phyloP scores from a whole-genome alignment of 371 early-diverging fungal genomes.

The Dinochytrium kinnereticum region DNA sequence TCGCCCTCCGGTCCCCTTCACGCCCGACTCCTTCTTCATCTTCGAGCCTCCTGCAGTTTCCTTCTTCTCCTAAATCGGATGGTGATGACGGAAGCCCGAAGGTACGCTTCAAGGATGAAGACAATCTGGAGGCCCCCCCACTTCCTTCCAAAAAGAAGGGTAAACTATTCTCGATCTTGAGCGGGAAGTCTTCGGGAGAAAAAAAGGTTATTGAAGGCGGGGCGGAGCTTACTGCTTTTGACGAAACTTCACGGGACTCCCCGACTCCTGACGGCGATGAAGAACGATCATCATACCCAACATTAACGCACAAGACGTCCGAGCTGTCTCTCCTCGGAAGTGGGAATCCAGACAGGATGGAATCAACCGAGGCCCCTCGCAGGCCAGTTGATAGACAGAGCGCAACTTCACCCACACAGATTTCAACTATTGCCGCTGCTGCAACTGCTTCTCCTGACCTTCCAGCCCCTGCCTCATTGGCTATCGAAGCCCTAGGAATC shows the following conservation, averaged over 20 bases:
- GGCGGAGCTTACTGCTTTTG: too few species aligned
- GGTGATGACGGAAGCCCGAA: not conserved
- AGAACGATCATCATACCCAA: not conserved
- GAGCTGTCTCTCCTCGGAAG: too few species aligned
- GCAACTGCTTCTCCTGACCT: not conserved
- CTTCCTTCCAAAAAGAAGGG: not conserved
- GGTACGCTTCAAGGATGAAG: not conserved
- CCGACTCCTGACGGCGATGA: too few species aligned
- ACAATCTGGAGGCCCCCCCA: not conserved
- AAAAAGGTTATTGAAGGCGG: too few species aligned
- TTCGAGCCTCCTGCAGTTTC: not conserved
- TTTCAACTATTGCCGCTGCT: not conserved
- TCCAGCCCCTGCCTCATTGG: not conserved
- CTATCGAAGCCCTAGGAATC: not conserved
- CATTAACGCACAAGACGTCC: too few species aligned
- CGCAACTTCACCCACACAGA: not conserved
- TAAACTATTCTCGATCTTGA: too few species aligned
- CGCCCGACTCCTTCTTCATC: not conserved
- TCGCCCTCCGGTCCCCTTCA: constrained; percentile 1
- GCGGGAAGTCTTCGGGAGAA: too few species aligned
- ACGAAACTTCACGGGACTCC: too few species aligned
- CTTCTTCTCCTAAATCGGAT: too few species aligned
- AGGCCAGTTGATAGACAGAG: too few species aligned
- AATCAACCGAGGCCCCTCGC: too few species aligned
- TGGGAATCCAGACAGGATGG: too few species aligned